A percentile compares a stretch with the other conserved stretches of the same genome.
These are phyloP conservation scores for Rhamnella rubrinervis DNA, from an alignment of 331 rosid species.

Conservation along the genomic window DNA sequence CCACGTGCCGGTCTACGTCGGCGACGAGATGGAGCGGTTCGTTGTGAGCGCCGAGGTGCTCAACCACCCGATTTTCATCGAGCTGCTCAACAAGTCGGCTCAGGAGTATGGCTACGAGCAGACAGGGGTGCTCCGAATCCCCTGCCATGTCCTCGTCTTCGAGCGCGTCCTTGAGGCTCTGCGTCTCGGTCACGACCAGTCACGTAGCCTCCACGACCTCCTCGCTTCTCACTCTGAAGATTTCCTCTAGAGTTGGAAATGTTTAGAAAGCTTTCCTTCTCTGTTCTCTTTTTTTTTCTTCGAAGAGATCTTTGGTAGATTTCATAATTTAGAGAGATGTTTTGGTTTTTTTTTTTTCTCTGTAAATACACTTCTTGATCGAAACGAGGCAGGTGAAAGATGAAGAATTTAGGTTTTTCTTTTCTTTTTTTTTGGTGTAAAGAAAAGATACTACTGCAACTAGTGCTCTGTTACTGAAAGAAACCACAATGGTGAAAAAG, in stretches of 20 bases:
- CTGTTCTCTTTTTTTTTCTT: background rate
- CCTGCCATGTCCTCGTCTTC: conserved; percentile 73
- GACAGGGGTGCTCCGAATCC: conserved; percentile 76
- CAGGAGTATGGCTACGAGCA: conserved; percentile 94
- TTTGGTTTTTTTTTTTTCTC: background rate
- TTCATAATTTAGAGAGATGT: conserved; percentile 37
- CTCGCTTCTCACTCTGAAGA: conserved; percentile 45
- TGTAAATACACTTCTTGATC: conserved; percentile 54
- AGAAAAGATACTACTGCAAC: conserved; percentile 10
- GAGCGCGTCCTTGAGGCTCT: conserved; percentile 84
- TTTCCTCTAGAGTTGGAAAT: background rate
- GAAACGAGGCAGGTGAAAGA: conserved; percentile 1
- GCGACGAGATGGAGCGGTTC: conserved; percentile 90
- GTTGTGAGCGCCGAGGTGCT: conserved; percentile 71
- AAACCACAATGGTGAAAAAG: conserved; percentile 21
- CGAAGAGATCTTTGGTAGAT: conserved; percentile 8
- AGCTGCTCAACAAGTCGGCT: conserved; percentile 73
- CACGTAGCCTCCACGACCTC: conserved; percentile 51
- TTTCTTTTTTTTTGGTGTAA: conserved; percentile 29
- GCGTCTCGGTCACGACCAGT: conserved; percentile 48
- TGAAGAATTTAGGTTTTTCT: conserved; percentile 24
- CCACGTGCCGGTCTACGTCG: conserved; percentile 86
- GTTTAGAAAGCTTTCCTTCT: no score
- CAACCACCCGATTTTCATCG: conserved; percentile 82
- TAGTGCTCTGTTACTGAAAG: conserved; percentile 28